Conservation (phyloP, 1,284 basidiomycete genomes). For the Chalciporus piperatoides region DNA sequence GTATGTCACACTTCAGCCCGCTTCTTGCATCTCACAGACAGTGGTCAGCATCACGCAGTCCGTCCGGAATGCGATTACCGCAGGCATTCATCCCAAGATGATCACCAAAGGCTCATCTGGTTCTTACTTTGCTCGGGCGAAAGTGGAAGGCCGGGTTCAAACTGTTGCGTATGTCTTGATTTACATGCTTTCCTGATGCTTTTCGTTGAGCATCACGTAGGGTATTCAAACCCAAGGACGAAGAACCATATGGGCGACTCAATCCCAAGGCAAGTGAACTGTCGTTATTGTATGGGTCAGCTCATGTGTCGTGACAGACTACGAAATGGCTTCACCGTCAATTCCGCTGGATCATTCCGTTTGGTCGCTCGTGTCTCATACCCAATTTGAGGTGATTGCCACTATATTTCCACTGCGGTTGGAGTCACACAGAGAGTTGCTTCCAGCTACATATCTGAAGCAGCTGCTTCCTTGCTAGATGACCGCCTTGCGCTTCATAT, state of each 20-base stretch:
- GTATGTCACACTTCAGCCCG: slow-evolving; percentile 40
- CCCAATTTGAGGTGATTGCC: slow-evolving; percentile 70
- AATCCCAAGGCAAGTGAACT: slow-evolving; percentile 65
- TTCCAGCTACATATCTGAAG: slow-evolving; percentile 64
- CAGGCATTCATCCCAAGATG: slow-evolving; percentile 84
- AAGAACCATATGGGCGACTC: slow-evolving; percentile 79
- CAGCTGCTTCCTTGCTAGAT: slow-evolving; percentile 85
- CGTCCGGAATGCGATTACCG: slow-evolving; percentile 65
- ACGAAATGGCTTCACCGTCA: slow-evolving; percentile 90
- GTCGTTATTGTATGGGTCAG: not conserved
- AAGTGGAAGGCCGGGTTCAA: slow-evolving; percentile 64
- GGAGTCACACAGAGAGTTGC: slow-evolving; percentile 2
- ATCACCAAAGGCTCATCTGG: slow-evolving; percentile 84
- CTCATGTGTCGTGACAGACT: slow-evolving; percentile 45
- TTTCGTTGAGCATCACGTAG: slow-evolving; percentile 35
- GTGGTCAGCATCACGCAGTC: slow-evolving; percentile 54
- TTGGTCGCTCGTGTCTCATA: slow-evolving; percentile 80
- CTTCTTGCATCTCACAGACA: slow-evolving; percentile 3
- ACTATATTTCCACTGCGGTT: not conserved
- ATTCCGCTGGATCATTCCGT: slow-evolving; percentile 82
- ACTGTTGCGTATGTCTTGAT: slow-evolving; percentile 66
- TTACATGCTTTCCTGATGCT: not conserved
- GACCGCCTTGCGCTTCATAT: slow-evolving; percentile 71
- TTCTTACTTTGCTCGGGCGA: slow-evolving; percentile 81
- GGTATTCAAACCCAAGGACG: slow-evolving; percentile 89